Percentiles rank a stretch among this genome's conserved stretches.
These are phyloP conservation scores for Vitis amurensis DNA, from an alignment of 164 flowering plant species.

Conservation along the genomic window DNA sequence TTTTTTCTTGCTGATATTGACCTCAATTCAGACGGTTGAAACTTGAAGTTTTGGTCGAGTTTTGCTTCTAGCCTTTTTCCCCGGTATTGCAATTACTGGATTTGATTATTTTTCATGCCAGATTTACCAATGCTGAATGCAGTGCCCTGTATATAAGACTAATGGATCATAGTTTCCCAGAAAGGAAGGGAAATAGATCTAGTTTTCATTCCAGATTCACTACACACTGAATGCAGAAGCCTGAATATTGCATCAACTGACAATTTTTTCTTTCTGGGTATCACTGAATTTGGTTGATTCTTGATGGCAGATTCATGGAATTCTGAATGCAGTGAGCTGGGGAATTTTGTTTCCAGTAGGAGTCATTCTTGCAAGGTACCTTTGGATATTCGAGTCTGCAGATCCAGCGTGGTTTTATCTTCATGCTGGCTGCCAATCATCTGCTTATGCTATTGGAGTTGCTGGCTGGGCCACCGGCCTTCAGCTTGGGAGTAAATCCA, in stretches of 20 bases:
- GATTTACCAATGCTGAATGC: no score
- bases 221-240: no score
- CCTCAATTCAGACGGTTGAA: no score
- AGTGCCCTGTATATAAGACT: no score
- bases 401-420: slow-evolving; percentile 90
- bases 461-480: slow-evolving; percentile 88
- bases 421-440: slow-evolving; percentile 62
- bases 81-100: no score
- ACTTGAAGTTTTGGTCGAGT: no score
- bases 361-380: slow-evolving; percentile 59
- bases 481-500: slow-evolving; percentile 66
- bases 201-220: no score
- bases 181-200: no score
- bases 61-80: no score
- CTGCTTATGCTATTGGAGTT: slow-evolving; percentile 73
- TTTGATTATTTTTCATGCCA: no score
- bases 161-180: no score
- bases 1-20: no score
- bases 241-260: background rate
- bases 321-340: slow-evolving; percentile 81
- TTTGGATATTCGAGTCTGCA: slow-evolving; percentile 52
- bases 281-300: slow-evolving; percentile 2
- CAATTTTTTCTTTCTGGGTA: background rate
- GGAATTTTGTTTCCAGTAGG: slow-evolving; percentile 77
- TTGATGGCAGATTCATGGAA: slow-evolving; percentile 69